Base-by-base conservation (phyloP, 2,329 filamentous ascomycete genomes). In the Fusarium hostae region DNA sequence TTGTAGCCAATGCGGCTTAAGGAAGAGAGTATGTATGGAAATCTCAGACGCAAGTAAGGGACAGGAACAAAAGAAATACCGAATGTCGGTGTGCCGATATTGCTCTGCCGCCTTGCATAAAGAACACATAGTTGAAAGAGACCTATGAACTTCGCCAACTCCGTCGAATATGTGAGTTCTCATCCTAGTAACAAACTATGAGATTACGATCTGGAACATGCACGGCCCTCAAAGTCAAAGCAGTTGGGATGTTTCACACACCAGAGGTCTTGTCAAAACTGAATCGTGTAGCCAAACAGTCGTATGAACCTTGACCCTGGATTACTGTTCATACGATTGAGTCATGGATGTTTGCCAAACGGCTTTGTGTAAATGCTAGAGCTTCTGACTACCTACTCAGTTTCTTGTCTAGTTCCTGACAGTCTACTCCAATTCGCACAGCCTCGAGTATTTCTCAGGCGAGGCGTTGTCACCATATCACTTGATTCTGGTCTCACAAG, bases 81-180 rank as follows among this genome's bases (percentile, higher is more conserved):
- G 20, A 63, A 68, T 62, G 63, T 50, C 63, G 56, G 64, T 67
- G 59, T 45, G 43, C 28, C 9, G 28, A 24, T 32, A 22, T 55
- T 22, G 50, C 32, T 55, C 35, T 55, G 30, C 20, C 28, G 8
- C 16, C 34, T 45, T 63, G 32, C 60, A 43, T 43, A 35, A 40
- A 20, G 22, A 52, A 52, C 10, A 16, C n/a, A 39, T 22, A 37
- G 54, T 51, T 43, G 28, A 66, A 37, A 26, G 12, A 15, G 32
- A 20, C 16, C 7, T n/a, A 30, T 34, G 24, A 43, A 15, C 28
- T 40, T 59, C 16, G 13, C 37, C 35, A 20, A 28, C 11, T 22
- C 20, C 39, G 20, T 30, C 11, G 30, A 41, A 37, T 37, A 50
- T 39, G 24, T 45, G 43, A 40, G 39, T 30, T 24, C 65, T 58